A percentile compares a stretch with the other conserved stretches of the same genome.
phyloP scores from a whole-genome alignment of 495 filamentous ascomycete species.

The Aspergillus sclerotioniger region DNA sequence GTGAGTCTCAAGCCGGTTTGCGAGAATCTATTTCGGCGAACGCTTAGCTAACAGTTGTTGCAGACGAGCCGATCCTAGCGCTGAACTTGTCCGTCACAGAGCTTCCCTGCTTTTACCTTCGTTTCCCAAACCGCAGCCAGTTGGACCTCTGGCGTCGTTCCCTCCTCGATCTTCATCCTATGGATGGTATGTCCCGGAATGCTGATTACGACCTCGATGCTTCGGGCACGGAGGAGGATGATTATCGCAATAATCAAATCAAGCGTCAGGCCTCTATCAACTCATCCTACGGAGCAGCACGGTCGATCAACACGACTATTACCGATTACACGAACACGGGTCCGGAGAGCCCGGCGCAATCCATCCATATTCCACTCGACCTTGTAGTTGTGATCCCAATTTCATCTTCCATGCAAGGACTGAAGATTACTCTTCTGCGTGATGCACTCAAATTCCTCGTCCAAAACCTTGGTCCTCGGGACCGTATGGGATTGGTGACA shows the following conservation, averaged over 20 bases:
- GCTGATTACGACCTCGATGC: slow-evolving; percentile 76
- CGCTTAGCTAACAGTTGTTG: slow-evolving; percentile 13
- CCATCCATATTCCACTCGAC: slow-evolving; percentile 87
- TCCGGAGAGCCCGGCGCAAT: slow-evolving; percentile 49
- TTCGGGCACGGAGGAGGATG: slow-evolving; percentile 86
- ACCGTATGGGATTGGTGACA: slow-evolving; percentile 96
- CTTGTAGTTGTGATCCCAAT: slow-evolving; percentile 96
- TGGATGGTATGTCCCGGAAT: slow-evolving; percentile 57
- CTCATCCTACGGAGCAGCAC: slow-evolving; percentile 72
- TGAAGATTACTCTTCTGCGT: slow-evolving; percentile 95
- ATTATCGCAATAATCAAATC: slow-evolving; percentile 68
- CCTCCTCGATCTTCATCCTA: slow-evolving; percentile 75
- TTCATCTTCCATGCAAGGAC: slow-evolving; percentile 97
- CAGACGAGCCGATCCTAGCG: slow-evolving; percentile 82
- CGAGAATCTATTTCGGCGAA: background rate
- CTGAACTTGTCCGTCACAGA: slow-evolving; percentile 90
- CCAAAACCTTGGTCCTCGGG: slow-evolving; percentile 83
- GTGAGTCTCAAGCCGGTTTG: slow-evolving; percentile 28
- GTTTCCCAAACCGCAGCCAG: slow-evolving; percentile 81
- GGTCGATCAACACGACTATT: slow-evolving; percentile 45
- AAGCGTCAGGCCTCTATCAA: slow-evolving; percentile 84
- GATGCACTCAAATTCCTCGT: slow-evolving; percentile 94
- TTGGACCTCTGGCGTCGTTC: slow-evolving; percentile 90
- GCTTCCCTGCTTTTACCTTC: slow-evolving; percentile 94
- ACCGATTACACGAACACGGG: slow-evolving; percentile 67